Conservation (phyloP, 352 stramenopile genomes). For the Globisporangium parvum region DNA sequence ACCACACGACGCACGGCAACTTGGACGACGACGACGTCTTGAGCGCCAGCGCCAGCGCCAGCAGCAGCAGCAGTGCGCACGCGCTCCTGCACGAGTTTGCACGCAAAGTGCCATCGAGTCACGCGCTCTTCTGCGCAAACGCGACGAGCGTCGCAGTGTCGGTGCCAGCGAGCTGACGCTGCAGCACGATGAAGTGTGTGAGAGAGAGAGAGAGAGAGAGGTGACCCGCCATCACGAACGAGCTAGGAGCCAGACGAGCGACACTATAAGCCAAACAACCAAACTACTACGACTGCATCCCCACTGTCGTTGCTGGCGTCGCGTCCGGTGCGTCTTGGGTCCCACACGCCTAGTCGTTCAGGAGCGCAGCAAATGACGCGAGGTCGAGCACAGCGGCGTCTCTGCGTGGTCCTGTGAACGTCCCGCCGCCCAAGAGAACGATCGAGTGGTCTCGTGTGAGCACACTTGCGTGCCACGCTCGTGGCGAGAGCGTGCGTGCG, state of each 20-base stretch:
- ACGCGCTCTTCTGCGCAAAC: slow-evolving; percentile 11
- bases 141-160: not conserved
- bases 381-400: slow-evolving; percentile 50
- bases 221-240: too few relatives aligned
- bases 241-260: too few relatives aligned
- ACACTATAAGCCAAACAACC: too few relatives aligned
- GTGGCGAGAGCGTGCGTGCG: slow-evolving; percentile 23
- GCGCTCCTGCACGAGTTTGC: slow-evolving; percentile 45
- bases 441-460: slow-evolving; percentile 24
- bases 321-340: not conserved
- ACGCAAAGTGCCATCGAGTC: slow-evolving; percentile 26
- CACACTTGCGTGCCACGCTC: slow-evolving; percentile 68
- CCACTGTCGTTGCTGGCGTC: not conserved
- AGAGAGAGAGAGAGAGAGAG: too few relatives aligned
- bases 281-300: not conserved
- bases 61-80: slow-evolving; percentile 22
- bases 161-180: slow-evolving; percentile 8
- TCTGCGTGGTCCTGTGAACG: slow-evolving; percentile 46
- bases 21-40: slow-evolving; percentile 39
- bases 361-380: slow-evolving; percentile 20
- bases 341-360: not conserved
- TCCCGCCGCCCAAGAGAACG: slow-evolving; percentile 56
- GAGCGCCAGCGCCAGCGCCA: too few relatives aligned
- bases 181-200: too few relatives aligned
- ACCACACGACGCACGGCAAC: slow-evolving; percentile 33